These are phyloP conservation scores for Cucumis hystrix DNA, from an alignment of 306 rosid species.

Conservation along the genomic window DNA sequence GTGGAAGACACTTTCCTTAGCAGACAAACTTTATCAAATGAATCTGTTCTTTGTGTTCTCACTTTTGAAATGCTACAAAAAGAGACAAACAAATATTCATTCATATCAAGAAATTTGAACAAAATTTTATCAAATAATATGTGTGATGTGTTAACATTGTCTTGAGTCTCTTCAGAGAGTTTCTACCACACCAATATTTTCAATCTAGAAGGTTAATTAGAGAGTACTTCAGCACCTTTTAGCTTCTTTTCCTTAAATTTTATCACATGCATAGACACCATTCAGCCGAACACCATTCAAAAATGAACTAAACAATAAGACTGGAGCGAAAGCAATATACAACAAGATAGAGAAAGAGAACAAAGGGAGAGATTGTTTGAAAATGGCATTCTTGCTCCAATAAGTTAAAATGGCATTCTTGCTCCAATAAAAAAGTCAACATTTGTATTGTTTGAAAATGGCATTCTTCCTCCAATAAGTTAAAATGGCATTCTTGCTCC, in stretches of 20 bases:
- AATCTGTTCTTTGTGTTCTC: not conserved
- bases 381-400: not conserved
- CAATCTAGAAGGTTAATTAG: no score
- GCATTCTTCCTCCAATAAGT: no score
- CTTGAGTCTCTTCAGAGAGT: not conserved
- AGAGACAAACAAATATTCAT: not conserved
- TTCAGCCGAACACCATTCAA: conserved; percentile 69
- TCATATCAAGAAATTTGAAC: not conserved
- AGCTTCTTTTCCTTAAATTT: conserved; percentile 50
- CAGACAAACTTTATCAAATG: not conserved
- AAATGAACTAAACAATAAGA: conserved; percentile 11
- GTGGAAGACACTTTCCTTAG: not conserved
- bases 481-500: no score
- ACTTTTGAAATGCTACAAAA: not conserved
- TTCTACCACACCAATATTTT: no score
- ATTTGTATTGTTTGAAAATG: not conserved
- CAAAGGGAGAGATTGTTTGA: no score
- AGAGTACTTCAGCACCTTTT: conserved; percentile 38
- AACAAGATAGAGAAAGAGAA: not conserved
- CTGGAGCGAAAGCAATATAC: not conserved
- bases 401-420: not conserved
- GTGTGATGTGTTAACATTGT: not conserved
- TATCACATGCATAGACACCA: conserved; percentile 40
- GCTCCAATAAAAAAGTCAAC: not conserved
- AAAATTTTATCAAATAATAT: not conserved